Evolutionary conservation across 139 green algal species (phyloP), one percentile per base, ranked within the genome.

Genomic region (Picochlorum sp.): DNA sequence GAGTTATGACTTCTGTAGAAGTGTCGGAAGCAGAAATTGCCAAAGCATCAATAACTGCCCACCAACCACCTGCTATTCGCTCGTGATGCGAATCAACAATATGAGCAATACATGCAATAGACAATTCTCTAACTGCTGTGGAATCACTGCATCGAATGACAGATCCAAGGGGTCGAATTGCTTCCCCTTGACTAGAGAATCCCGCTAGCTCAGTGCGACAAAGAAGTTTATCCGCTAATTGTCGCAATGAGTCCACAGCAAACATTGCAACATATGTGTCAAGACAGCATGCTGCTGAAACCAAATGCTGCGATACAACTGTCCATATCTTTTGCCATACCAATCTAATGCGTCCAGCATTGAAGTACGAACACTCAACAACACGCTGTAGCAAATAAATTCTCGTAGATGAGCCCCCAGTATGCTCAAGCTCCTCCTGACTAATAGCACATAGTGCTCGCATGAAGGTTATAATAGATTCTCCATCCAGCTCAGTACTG

Each of bases 51-150:
- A 77, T 21, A 30, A 98, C 94, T 66, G 67, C 83, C 77, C 96
- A 95, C 94, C 94, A 98, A 10, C 94, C 94, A 1, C 79, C 91
- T 76, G 96, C 97, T 63, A 99, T 81, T 68, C 96, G 94, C 55
- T 62, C 67, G 0, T 94, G 88, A 20, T 89, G 81, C 0, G 88
- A 83, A 24, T 90, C 72, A 47, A 94, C 87, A 80, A 92, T 91
- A 62, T 95, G 89, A 28, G 79, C 85, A 10, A 92, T 72, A 67
- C 79, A 85, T 24, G 91, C 86, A 67, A 99, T 93, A 75, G 97
- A 92, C 24, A 99, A 84, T 81, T 99, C 94, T 4, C 92, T 75
- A 66, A 98, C 96, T 70, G 95, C 87, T 9, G 91, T 71, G 13
- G 75, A 75, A 67, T 90, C 80, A 15, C 59, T 83, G 67, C 90